Evolutionary conservation across 805 yeast species (phyloP).

Genomic region (Yamadazyma insecticola): DNA sequence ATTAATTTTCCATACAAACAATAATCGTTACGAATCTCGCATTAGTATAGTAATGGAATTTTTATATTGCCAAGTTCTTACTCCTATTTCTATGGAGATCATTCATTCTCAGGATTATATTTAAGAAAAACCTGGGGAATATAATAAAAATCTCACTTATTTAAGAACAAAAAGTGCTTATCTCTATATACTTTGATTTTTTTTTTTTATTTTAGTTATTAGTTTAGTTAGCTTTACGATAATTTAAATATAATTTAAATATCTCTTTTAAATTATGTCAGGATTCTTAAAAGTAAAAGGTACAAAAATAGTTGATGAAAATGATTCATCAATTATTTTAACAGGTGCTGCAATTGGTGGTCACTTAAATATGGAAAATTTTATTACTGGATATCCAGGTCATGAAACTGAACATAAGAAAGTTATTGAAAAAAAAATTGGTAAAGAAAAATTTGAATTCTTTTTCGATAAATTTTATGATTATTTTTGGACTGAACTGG

Average conservation of each 20-base stretch:
- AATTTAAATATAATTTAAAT: too few relatives aligned
- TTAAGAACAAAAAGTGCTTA: too few relatives aligned
- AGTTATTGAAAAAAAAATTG: constrained; percentile 33
- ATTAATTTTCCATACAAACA: too few relatives aligned
- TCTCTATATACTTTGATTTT: not conserved
- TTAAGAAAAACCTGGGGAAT: not conserved
- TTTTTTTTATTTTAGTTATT: too few relatives aligned
- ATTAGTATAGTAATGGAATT: too few relatives aligned
- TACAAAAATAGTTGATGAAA: constrained; percentile 40
- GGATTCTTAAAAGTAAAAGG: constrained; percentile 31
- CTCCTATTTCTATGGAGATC: too few relatives aligned
- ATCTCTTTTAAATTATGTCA: not conserved
- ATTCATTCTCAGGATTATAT: not conserved
- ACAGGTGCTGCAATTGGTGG: constrained; percentile 46
- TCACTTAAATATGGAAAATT: constrained; percentile 49
- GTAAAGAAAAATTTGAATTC: constrained; percentile 41
- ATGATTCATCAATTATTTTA: constrained; percentile 34
- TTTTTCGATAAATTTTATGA: constrained; percentile 48
- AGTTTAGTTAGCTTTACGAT: not conserved
- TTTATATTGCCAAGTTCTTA: too few relatives aligned
- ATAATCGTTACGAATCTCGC: too few relatives aligned
- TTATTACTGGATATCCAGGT: constrained; percentile 50
- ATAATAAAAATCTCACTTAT: not conserved
- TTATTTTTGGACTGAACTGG: constrained; percentile 46
- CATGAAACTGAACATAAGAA: constrained; percentile 45